Evolutionary conservation across 257 asterid genomes (phyloP), one percentile per base, ranked within the genome.

Genomic region (Paraleonurus japonicus): DNA sequence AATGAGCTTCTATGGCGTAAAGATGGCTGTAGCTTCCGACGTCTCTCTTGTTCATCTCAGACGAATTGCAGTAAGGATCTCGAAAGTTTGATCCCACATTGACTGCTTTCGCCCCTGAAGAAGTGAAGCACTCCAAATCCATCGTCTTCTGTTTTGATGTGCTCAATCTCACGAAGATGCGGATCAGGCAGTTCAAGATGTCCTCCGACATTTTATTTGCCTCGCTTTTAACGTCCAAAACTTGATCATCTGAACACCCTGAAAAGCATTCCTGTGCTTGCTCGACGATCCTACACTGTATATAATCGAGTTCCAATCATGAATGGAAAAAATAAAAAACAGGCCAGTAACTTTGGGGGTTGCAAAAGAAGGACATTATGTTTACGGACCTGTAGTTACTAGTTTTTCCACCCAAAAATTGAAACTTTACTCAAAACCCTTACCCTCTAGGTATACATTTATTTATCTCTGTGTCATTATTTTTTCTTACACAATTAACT

Each of bases 121-220:
- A 75, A n/a, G 83, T 73, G 76, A 78, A 86, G 12, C 74, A 71
- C 54, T 79, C 84, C 13, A 75, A 45, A 78, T 92, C 87, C 85
- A 80, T 63, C 13, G 89, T 81, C 79, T 85, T 88, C 78, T 92
- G 81, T 77, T 81, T 83, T n/a, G 86, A 79, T 60, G 84, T 66
- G 75, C 89, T 86, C 80, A 85, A 69, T 81, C 97, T 85, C 16
- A 83, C 71, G 45, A 86, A 85, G 57, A 85, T 87, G 65, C 71
- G 80, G 78, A 75, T 83, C 69, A 92, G 80, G 80, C 95, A 92
- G 78, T 82, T 92, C 81, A 92, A 80, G 54, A 84, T 81, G 71
- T 90, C 88, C 75, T 83, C 85, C 2, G 96, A 92, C 67, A 79
- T 70, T 69, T 71, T 86, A 68, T 88, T 90, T 4, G 82, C 88